Base-by-base conservation (phyloP, 192 early-diverging fungal species). In the Radiomyces spectabilis region DNA sequence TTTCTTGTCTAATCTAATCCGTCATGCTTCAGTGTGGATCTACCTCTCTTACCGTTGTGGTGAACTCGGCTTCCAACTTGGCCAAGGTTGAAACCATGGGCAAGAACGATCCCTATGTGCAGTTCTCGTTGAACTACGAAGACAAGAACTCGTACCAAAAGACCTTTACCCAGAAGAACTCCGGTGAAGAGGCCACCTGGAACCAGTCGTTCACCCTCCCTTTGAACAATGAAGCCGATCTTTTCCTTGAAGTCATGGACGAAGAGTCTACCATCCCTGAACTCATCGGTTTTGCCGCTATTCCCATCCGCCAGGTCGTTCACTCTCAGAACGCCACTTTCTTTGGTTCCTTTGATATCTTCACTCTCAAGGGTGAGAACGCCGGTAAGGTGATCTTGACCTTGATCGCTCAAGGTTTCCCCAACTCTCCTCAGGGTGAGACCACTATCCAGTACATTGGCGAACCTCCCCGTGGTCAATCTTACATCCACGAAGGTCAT, bases 51-150 rank as follows among this genome's bases (percentile, higher is more conserved):
- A 30, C 62, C 24, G 60, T 75, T 32, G 37, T 33, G 40, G 73
- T 56, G 24, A 61, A 60, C 18, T 30, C 54, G 34, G 73, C 68
- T 18, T 49, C 51, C 18, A 52, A 71, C 37, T 57, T 75, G 52
- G 31, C 63, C 31, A 53, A 59, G 56, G 65, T 62, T 33, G 65
- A 77, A 47, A 21, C 41, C 3, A 18, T 77, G 34, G 75, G 75
- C 61, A 77, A 73, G 67, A 70, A 77, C 50, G 75, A 77, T 41
- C 75, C 75, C 37, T 77, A 63, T 34, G 25, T 73, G 32, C 75
- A 72, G 48, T 71, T 77, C 59, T 59, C 68, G 1, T 49, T 77
- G 31, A 52, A 77, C 41, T 26, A 57, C 16, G 16, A n/a, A 12
- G 62, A 77, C 52, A 41, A 61, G 33, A 73, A 77, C 47, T 55